phyloP scores from a whole-genome alignment of 2,329 filamentous ascomycete genomes.

The Fusarium sp. region DNA sequence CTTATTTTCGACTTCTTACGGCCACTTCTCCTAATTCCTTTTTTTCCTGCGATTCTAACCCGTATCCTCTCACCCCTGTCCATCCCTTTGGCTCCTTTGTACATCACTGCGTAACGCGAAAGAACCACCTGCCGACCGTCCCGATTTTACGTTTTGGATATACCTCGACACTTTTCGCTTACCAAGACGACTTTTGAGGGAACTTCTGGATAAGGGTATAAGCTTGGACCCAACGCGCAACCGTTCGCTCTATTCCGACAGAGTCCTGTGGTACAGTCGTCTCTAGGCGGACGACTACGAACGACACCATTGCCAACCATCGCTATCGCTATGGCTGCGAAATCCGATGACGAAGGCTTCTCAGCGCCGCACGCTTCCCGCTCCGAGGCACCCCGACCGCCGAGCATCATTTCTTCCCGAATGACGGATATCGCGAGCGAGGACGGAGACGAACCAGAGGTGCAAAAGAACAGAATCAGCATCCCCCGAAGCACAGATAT shows the following conservation, averaged over 20 bases:
- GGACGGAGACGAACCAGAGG: constrained; percentile 60
- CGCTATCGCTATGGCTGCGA: constrained; percentile 48
- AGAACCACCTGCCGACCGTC: constrained; percentile 42
- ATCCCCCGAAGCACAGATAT: constrained; percentile 55
- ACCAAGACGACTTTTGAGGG: constrained; percentile 1
- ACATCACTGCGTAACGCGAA: constrained; percentile 41
- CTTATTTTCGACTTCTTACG: constrained; percentile 19
- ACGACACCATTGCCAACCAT: constrained; percentile 27
- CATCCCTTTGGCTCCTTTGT: constrained; percentile 39
- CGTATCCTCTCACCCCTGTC: constrained; percentile 19
- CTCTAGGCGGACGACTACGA: constrained; percentile 17
- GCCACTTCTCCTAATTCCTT: constrained; percentile 22
- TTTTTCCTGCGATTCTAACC: constrained; percentile 23
- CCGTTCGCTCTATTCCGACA: constrained; percentile 7
- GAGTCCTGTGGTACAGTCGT: constrained; percentile 26
- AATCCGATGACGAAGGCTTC: constrained; percentile 54
- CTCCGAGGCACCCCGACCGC: constrained; percentile 60
- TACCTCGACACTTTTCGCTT: constrained; percentile 19
- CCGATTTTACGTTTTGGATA: constrained; percentile 38
- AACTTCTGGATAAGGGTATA: constrained; percentile 10
- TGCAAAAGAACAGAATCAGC: constrained; percentile 43
- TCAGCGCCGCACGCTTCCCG: constrained; percentile 54
- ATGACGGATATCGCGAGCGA: constrained; percentile 74
- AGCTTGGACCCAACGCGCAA: constrained; percentile 14
- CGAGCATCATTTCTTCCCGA: constrained; percentile 77